Evolutionary conservation across 2,329 filamentous ascomycete species (phyloP).

Genomic region (Calonectria pseudoturangicola): DNA sequence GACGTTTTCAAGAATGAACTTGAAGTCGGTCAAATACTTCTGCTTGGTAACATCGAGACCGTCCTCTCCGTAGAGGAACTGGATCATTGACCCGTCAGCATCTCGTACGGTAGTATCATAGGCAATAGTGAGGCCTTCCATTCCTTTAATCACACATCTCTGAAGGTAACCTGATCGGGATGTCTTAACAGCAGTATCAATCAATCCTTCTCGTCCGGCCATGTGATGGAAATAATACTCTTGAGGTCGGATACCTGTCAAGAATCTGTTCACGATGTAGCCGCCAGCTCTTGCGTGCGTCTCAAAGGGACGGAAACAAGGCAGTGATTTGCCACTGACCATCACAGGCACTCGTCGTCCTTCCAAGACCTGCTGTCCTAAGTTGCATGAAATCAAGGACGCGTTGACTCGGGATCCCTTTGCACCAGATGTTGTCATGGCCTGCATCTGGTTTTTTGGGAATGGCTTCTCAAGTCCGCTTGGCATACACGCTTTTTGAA

Average conservation of each 20-base stretch:
- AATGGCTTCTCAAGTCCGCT: conserved; percentile 91
- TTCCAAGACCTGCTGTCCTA: conserved; percentile 97
- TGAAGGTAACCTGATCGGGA: conserved; percentile 97
- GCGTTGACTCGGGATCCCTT: conserved; percentile 96
- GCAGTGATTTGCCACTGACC: conserved; percentile 97
- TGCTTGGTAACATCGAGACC: conserved; percentile 96
- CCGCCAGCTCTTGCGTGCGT: conserved; percentile 92
- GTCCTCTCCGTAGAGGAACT: conserved; percentile 98
- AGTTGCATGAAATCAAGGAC: conserved; percentile 97
- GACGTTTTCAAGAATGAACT: conserved; percentile 91
- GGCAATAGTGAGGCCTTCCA: conserved; percentile 94
- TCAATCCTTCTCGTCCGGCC: conserved; percentile 98
- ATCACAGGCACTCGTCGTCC: conserved; percentile 95
- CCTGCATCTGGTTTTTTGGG: conserved; percentile 98
- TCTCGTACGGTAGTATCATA: conserved; percentile 97
- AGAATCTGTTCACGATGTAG: conserved; percentile 96
- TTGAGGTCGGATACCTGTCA: conserved; percentile 97
- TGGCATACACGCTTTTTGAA: conserved; percentile 88
- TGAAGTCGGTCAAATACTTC: conserved; percentile 92
- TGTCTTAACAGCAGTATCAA: conserved; percentile 99
- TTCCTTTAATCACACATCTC: conserved; percentile 97
- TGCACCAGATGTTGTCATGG: conserved; percentile 97
- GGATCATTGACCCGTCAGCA: conserved; percentile 92
- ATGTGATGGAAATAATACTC: conserved; percentile 99
- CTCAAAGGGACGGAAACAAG: conserved; percentile 95